phyloP scores from a whole-genome alignment of 179 eudicot species.

The Silene noctiflora region DNA sequence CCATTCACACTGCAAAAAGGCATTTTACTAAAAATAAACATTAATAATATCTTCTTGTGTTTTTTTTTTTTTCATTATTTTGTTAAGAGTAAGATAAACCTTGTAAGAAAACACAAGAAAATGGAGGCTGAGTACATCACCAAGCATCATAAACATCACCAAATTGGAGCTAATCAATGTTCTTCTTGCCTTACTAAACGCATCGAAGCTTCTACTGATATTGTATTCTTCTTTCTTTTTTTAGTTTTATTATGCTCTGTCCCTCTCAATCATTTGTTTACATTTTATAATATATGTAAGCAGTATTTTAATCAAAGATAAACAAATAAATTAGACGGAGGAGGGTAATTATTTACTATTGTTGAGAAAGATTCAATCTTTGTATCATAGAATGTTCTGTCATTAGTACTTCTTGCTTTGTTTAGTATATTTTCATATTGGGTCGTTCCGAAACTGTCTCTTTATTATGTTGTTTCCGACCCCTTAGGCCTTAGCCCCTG shows the following conservation, averaged over 20 bases:
- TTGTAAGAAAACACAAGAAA: background rate
- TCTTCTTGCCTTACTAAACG: slow-evolving; percentile 55
- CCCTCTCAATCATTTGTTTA: no score
- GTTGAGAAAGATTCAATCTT: slow-evolving; percentile 8
- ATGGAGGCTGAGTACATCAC: slow-evolving; percentile 43
- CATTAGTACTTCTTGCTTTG: no score
- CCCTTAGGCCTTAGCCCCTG: no score
- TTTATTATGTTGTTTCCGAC: no score
- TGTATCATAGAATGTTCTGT: background rate
- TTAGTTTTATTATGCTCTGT: background rate
- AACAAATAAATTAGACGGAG: no score
- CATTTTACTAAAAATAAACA: background rate
- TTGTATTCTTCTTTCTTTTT: slow-evolving; percentile 31
- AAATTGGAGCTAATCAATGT: slow-evolving; percentile 46
- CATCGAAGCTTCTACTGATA: slow-evolving; percentile 66
- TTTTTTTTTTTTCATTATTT: background rate
- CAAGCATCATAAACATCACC: slow-evolving; percentile 49
- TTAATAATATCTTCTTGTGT: no score
- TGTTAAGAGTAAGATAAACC: background rate
- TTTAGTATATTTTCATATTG: no score
- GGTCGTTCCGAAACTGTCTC: no score
- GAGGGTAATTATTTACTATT: no score
- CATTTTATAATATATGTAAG: no score
- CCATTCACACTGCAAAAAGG: background rate
- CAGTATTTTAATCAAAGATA: no score